phyloP scores from a whole-genome alignment of 2,329 filamentous ascomycete genomes.

The Grosmannia huntii region DNA sequence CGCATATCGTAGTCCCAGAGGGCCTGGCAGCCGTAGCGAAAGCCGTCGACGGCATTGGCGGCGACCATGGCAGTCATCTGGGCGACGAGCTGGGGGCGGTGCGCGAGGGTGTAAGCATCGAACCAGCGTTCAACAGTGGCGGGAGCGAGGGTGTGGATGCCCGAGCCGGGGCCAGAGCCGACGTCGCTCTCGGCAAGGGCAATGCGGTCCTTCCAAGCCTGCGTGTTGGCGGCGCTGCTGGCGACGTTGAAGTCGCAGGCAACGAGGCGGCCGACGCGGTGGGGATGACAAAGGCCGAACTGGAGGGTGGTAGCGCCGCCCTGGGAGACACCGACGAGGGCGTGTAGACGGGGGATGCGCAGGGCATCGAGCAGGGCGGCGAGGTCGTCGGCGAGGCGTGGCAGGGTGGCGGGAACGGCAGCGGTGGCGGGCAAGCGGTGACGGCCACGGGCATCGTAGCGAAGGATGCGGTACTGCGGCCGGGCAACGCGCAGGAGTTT shows the following conservation, averaged over 20 bases:
- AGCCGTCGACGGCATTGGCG: constrained; percentile 56
- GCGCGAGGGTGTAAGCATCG: constrained; percentile 38
- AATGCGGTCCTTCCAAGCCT: constrained; percentile 69
- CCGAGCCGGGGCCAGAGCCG: constrained; percentile 26
- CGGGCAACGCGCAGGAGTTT: constrained; percentile 44
- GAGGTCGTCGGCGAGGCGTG: constrained; percentile 57
- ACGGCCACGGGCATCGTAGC: constrained; percentile 67
- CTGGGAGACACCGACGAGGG: constrained; percentile 65
- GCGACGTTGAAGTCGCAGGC: constrained; percentile 69
- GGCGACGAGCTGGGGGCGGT: constrained; percentile 32
- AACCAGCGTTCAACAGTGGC: constrained; percentile 71
- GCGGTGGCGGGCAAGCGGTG: constrained; percentile 33
- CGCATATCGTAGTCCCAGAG: constrained; percentile 61
- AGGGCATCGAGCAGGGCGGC: constrained; percentile 53
- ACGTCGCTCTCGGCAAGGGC: constrained; percentile 51
- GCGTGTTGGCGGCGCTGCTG: constrained; percentile 59
- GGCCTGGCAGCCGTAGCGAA: constrained; percentile 53
- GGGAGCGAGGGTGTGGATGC: constrained; percentile 50
- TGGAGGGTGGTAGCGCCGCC: constrained; percentile 69
- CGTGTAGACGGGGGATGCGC: constrained; percentile 51
- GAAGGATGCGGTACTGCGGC: constrained; percentile 57
- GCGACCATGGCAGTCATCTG: constrained; percentile 57
- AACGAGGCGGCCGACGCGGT: constrained; percentile 62
- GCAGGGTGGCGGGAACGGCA: constrained; percentile 40
- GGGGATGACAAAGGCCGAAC: constrained; percentile 54